Evolutionary conservation across 2,329 filamentous ascomycete genomes (phyloP).

Genomic region (Chrysoporthe austroafricana): DNA sequence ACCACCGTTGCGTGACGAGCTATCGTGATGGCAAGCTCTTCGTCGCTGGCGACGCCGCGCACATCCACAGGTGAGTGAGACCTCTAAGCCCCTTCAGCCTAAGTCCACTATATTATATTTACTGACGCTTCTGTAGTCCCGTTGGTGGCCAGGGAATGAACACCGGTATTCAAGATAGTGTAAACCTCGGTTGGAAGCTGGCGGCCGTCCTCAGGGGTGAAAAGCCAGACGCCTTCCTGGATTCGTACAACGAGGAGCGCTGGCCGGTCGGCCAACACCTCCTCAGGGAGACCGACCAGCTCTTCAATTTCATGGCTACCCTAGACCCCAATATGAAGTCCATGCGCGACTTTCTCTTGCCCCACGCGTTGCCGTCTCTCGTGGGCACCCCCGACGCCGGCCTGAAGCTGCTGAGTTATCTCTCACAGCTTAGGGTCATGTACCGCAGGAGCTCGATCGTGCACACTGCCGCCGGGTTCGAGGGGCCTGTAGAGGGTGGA

Average conservation of each 20-base stretch:
- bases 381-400: slow-evolving; percentile 32
- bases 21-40: slow-evolving; percentile 55
- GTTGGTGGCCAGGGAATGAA: slow-evolving; percentile 63
- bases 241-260: slow-evolving; percentile 53
- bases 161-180: slow-evolving; percentile 56
- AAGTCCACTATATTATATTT: neutral
- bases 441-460: slow-evolving; percentile 47
- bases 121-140: slow-evolving; percentile 36
- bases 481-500: slow-evolving; percentile 47
- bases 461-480: slow-evolving; percentile 36
- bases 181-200: slow-evolving; percentile 60
- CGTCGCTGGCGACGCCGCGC: slow-evolving; percentile 61
- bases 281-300: slow-evolving; percentile 40
- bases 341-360: slow-evolving; percentile 45
- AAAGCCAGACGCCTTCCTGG: slow-evolving; percentile 43
- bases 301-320: slow-evolving; percentile 45
- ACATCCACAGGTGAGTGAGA: slow-evolving; percentile 48
- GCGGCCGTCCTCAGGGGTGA: slow-evolving; percentile 14
- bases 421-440: slow-evolving; percentile 47
- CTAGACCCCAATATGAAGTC: slow-evolving; percentile 40
- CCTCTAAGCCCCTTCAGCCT: too few relatives aligned
- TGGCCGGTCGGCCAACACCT: slow-evolving; percentile 47
- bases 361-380: slow-evolving; percentile 43
- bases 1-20: slow-evolving; percentile 45
- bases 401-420: slow-evolving; percentile 38